phyloP scores from a whole-genome alignment of 1,284 basidiomycete genomes.

The Phenoliferia sp. region DNA sequence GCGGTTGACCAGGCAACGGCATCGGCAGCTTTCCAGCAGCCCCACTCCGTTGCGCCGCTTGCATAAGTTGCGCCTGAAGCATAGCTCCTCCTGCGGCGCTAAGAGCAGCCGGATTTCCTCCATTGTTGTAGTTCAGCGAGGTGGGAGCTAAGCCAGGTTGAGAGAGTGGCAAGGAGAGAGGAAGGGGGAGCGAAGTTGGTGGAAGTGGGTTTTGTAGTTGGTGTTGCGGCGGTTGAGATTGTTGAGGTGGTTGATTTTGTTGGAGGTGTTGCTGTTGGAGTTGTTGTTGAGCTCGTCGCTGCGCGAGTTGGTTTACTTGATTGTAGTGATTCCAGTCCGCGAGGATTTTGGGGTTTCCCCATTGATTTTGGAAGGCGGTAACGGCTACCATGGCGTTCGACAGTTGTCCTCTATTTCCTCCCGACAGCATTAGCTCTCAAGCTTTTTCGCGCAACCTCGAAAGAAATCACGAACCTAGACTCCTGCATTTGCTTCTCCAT shows the following conservation, averaged over 20 bases:
- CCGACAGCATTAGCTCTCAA: neutral
- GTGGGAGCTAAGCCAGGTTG: conserved; percentile 5
- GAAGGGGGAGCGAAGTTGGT: conserved; percentile 5
- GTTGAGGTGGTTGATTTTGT: neutral
- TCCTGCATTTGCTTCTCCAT: conserved; percentile 24
- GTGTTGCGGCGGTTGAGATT: conserved; percentile 6
- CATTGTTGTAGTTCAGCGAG: neutral
- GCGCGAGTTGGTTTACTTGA: neutral
- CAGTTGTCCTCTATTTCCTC: conserved; percentile 8
- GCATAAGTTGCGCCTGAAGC: conserved; percentile 7
- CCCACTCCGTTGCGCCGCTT: neutral
- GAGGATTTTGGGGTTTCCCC: conserved; percentile 10
- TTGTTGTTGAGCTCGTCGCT: neutral
- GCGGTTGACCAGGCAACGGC: neutral
- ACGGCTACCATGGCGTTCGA: neutral
- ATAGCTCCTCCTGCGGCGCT: conserved; percentile 13
- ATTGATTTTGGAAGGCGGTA: conserved; percentile 18
- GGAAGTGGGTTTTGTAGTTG: conserved; percentile 7
- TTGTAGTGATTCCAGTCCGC: conserved; percentile 14
- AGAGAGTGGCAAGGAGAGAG: conserved; percentile 4
- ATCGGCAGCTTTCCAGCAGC: conserved; percentile 4
- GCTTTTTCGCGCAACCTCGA: neutral
- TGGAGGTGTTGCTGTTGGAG: conserved; percentile 11
- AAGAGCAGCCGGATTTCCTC: conserved; percentile 1
- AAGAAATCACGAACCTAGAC: conserved; percentile 1